Percentiles rank a stretch among this genome's conserved stretches.
These are phyloP conservation scores for Suillus weaverae DNA, from an alignment of 768 basidiomycete species.

Conservation along the genomic window DNA sequence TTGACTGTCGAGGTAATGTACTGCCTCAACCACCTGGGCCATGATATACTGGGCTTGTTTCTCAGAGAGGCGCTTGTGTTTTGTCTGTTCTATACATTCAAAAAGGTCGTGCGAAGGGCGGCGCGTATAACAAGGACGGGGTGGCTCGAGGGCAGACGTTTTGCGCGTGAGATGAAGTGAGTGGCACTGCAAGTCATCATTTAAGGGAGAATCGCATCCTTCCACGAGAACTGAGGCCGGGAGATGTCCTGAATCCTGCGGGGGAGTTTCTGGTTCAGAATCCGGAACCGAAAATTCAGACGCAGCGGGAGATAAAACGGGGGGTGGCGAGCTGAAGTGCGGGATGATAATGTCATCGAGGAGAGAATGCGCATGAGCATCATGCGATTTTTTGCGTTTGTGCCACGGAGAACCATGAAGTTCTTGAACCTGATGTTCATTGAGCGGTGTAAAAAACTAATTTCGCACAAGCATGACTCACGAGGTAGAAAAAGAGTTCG, in stretches of 20 bases:
- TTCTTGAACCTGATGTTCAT: conserved; percentile 70
- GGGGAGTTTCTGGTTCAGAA: conserved; percentile 47
- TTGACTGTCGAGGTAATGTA: conserved; percentile 74
- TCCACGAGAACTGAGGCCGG: conserved; percentile 19
- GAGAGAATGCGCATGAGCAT: conserved; percentile 25
- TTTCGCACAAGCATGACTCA: conserved; percentile 38
- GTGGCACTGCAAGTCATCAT: conserved; percentile 9
- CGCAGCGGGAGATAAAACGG: conserved; percentile 57
- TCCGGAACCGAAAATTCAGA: conserved; percentile 47
- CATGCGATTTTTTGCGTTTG: conserved; percentile 39
- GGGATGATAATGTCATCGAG: conserved; percentile 22
- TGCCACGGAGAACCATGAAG: conserved; percentile 91
- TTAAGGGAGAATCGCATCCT: conserved; percentile 14
- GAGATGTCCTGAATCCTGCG: conserved; percentile 28
- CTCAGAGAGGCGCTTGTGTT: conserved; percentile 77
- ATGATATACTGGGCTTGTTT: conserved; percentile 80
- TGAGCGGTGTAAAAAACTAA: conserved; percentile 1
- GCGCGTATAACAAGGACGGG: conserved; percentile 52
- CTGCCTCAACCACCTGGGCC: conserved; percentile 83
- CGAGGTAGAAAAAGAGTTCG: conserved; percentile 80
- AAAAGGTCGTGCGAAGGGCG: conserved; percentile 90
- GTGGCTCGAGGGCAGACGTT: conserved; percentile 16
- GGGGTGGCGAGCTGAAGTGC: conserved; percentile 39
- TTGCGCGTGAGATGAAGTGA: conserved; percentile 12
- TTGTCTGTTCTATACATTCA: conserved; percentile 90